These are phyloP conservation scores for Aspergillus bombycis DNA, from an alignment of 2,329 filamentous ascomycete species.

Conservation along the genomic window DNA sequence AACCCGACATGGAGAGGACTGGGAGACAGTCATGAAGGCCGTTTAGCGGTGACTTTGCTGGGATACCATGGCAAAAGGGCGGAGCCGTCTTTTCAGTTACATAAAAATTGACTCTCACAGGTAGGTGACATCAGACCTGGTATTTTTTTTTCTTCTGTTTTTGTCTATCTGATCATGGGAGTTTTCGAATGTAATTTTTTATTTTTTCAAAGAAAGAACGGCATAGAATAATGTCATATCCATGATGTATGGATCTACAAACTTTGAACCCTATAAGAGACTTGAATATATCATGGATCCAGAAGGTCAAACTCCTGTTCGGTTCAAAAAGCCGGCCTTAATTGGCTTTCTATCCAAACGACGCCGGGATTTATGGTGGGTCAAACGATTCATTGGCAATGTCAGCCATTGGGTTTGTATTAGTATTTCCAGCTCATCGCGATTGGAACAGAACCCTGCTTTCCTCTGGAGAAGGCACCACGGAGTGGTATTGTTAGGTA, in stretches of 20 bases:
- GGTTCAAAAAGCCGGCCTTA: not conserved
- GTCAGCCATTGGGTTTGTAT: not conserved
- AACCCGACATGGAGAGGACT: not conserved
- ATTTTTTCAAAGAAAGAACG: not conserved
- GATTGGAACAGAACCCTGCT: not conserved
- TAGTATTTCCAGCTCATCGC: not conserved
- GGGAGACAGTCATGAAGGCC: not conserved
- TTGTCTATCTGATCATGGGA: not conserved
- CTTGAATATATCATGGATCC: not conserved
- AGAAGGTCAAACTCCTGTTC: not conserved
- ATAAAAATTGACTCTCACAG: not conserved
- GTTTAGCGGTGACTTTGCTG: not conserved
- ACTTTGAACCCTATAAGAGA: not conserved
- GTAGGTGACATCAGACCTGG: no score
- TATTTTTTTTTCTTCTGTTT: not conserved
- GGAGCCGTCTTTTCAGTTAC: conserved; percentile 6
- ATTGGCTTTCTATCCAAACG: not conserved
- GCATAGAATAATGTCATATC: not conserved
- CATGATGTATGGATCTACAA: not conserved
- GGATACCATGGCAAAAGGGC: not conserved
- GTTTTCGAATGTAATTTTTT: no score
- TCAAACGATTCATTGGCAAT: not conserved
- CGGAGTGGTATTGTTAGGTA: not conserved
- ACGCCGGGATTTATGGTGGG: not conserved
- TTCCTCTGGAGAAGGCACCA: not conserved